Conservation (phyloP, 108 stramenopile genomes). For the Cyclostephanos tholiformis region DNA sequence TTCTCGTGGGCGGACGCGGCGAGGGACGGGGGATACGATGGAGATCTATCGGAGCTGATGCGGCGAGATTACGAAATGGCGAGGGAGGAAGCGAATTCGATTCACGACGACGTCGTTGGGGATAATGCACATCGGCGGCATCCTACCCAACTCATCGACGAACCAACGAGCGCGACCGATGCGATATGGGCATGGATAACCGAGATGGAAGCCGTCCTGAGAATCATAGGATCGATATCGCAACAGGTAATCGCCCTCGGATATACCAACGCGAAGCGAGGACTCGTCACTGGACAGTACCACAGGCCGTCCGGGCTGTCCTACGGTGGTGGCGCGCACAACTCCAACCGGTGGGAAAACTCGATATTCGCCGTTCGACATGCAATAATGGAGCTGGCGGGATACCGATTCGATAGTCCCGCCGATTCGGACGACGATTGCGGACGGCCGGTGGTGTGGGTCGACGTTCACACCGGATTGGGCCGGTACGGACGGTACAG, state of each 20-base stretch:
- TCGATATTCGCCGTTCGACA: conserved; percentile 52
- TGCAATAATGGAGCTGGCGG: conserved; percentile 35
- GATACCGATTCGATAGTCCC: conserved; percentile 10
- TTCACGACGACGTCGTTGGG: not conserved
- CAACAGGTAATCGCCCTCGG: conserved; percentile 45
- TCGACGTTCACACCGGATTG: conserved; percentile 88
- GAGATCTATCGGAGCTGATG: conserved; percentile 17
- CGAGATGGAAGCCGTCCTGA: conserved; percentile 4
- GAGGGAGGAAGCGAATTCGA: not conserved
- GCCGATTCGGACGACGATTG: not conserved
- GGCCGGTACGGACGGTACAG: conserved; percentile 66
- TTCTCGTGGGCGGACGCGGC: conserved; percentile 45
- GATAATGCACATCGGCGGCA: not conserved
- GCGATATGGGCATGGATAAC: not conserved
- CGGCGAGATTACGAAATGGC: conserved; percentile 22
- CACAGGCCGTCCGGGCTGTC: conserved; percentile 66
- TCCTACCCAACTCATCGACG: not conserved
- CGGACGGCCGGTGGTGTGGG: conserved; percentile 51
- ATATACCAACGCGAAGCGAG: conserved; percentile 54
- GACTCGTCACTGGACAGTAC: conserved; percentile 80
- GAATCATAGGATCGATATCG: not conserved
- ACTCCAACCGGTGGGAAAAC: conserved; percentile 45
- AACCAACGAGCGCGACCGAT: no score
- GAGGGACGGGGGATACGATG: conserved; percentile 17
- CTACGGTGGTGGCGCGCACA: conserved; percentile 69